Evolutionary conservation across 495 filamentous ascomycete species (phyloP), one percentile per base, ranked within the genome.

Genomic region (Rostrohypoxylon terebratum): DNA sequence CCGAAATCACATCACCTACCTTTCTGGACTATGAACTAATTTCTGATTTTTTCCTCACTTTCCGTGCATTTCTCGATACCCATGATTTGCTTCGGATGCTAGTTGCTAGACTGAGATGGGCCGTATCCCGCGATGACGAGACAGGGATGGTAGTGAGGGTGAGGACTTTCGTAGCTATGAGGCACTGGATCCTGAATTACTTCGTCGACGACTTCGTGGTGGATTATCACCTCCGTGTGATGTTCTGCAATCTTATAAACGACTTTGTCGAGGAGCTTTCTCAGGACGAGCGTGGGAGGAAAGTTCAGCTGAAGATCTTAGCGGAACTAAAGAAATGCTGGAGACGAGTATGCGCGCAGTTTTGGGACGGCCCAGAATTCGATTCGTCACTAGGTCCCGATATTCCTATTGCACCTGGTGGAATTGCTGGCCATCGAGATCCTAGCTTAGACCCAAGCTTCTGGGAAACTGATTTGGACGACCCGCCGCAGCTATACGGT

Each of bases 151-250:
- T 98, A 28, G 96, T 99, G 18, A 87, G 93, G 55, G 96, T 99
- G 53, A 90, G 96, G 53, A 96, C 94, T 0, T 99, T 99, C 82
- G 96, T 97, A 21, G 96, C 96, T 23, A 86, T 98, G 38, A 91
- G 96, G 68, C 96, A 99, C 78, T 99, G 96, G 96, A 94, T 99
- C 64, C 81, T 99, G 69, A 99, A 99, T 75, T 99, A 98, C 77
- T 98, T 98, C 75, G 86, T 92, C 23, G 96, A 98, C 79, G 96
- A 99, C 78, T 99, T 97, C 78, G 89, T 96, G 18, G 86, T 91
- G n/a, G 90, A 94, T 75, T 90, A 92, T 70, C 83, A 89, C 55
- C 83, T 99, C 7, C 90, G 96, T 21, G 84, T 87, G 57, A 87
- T 89, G 38, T 98, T 98, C 79, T 97, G 94, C 76, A 84, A 88